phyloP scores from a whole-genome alignment of 495 filamentous ascomycete species.

The Hypomontagnella submonticulosa region DNA sequence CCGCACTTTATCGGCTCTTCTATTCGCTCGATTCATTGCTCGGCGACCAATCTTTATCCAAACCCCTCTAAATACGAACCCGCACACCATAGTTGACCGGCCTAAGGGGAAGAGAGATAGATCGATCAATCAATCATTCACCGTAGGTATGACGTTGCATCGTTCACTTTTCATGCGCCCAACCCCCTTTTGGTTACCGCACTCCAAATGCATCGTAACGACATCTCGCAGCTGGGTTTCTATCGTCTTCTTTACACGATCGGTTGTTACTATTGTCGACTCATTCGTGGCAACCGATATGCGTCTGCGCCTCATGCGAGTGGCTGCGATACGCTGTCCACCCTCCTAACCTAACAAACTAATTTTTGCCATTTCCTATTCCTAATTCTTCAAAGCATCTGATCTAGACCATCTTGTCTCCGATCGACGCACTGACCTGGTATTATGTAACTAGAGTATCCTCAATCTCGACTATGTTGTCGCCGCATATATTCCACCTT shows the following conservation, averaged over 20 bases:
- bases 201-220: constrained; percentile 30
- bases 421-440: constrained; percentile 12
- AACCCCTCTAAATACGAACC: not conserved
- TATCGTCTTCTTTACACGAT: constrained; percentile 29
- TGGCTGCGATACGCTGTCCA: constrained; percentile 16
- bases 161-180: constrained; percentile 23
- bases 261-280: constrained; percentile 12
- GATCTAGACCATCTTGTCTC: constrained; percentile 2
- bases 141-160: constrained; percentile 46
- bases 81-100: not conserved
- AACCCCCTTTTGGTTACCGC: constrained; percentile 38
- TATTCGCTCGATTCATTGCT: not conserved
- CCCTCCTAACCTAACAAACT: constrained; percentile 6
- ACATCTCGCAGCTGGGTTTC: constrained; percentile 34
- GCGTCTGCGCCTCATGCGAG: constrained; percentile 9
- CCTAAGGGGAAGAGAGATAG: not conserved
- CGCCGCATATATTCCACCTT: not conserved
- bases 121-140: constrained; percentile 5
- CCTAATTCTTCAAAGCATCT: not conserved
- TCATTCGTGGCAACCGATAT: constrained; percentile 23
- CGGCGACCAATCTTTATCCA: not conserved
- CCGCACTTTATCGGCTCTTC: not conserved
- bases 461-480: constrained; percentile 19
- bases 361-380: not conserved
- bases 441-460: constrained; percentile 9